Conservation (phyloP, 106 monocot species). For the Hemerocallis citrina region DNA sequence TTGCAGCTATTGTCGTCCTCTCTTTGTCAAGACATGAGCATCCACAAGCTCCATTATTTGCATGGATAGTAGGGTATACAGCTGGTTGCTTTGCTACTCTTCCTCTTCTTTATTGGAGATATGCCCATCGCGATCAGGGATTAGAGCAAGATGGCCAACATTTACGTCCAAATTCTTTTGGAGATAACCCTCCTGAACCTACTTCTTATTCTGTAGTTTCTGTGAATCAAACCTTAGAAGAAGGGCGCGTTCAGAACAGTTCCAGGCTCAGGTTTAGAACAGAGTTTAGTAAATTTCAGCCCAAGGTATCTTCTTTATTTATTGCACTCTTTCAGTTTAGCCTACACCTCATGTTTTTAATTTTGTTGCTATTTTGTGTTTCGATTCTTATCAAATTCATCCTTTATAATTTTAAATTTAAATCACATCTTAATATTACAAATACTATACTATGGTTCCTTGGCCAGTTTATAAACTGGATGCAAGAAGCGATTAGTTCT, state of each 20-base stretch:
- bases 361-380: no score
- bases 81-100: constrained; percentile 42
- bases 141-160: constrained; percentile 25
- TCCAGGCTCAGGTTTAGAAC: constrained; percentile 11
- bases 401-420: no score
- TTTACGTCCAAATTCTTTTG: constrained; percentile 14
- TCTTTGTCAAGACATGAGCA: constrained; percentile 61
- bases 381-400: no score
- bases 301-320: constrained; percentile 27
- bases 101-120: constrained; percentile 78
- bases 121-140: constrained; percentile 35
- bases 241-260: constrained; percentile 1
- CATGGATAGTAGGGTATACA: constrained; percentile 56
- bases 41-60: constrained; percentile 52
- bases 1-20: constrained; percentile 52
- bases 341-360: no score
- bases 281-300: constrained; percentile 11
- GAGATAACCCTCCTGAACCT: constrained; percentile 19
- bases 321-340: no score
- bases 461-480: no score
- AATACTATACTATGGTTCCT: no score
- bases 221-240: constrained; percentile 16
- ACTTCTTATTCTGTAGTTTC: constrained; percentile 16
- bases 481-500: no score
- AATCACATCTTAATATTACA: no score